Percentiles rank a stretch among this genome's conserved stretches.
These are phyloP conservation scores for Phaeoacremonium minimum DNA, from an alignment of 2,329 filamentous ascomycete genomes.

Conservation along the genomic window DNA sequence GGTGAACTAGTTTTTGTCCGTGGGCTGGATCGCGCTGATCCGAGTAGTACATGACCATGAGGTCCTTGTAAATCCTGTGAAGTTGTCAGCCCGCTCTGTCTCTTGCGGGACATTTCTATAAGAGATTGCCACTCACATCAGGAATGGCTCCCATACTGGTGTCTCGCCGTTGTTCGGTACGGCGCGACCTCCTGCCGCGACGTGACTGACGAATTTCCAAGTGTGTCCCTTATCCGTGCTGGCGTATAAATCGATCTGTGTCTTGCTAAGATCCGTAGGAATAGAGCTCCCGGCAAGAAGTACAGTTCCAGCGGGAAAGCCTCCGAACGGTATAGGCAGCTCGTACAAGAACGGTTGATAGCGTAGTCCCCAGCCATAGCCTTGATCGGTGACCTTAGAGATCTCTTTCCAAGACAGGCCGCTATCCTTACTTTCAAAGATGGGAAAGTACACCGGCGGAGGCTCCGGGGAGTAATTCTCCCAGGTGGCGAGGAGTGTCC, in stretches of 20 bases:
- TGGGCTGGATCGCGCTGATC: conserved; percentile 64
- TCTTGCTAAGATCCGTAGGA: conserved; percentile 49
- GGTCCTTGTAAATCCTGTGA: conserved; percentile 45
- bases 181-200: conserved; percentile 61
- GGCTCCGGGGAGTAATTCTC: conserved; percentile 54
- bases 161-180: conserved; percentile 59
- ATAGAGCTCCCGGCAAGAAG: conserved; percentile 59
- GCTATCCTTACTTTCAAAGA: conserved; percentile 47
- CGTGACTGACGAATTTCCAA: conserved; percentile 64
- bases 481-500: conserved; percentile 48
- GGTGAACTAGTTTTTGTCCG: conserved; percentile 66
- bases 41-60: conserved; percentile 65
- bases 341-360: conserved; percentile 69
- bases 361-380: conserved; percentile 60
- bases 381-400: conserved; percentile 58
- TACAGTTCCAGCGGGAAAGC: conserved; percentile 58
- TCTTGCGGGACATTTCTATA: conserved; percentile 6
- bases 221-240: conserved; percentile 54
- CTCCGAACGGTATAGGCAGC: conserved; percentile 52
- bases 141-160: conserved; percentile 70
- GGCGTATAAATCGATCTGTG: conserved; percentile 67
- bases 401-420: conserved; percentile 60
- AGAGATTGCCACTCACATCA: conserved; percentile 30
- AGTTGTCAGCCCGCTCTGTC: conserved; percentile 9
- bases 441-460: conserved; percentile 49